These are phyloP conservation scores for Metarhizium guizhouense DNA, from an alignment of 2,329 filamentous ascomycete genomes.

Conservation along the genomic window DNA sequence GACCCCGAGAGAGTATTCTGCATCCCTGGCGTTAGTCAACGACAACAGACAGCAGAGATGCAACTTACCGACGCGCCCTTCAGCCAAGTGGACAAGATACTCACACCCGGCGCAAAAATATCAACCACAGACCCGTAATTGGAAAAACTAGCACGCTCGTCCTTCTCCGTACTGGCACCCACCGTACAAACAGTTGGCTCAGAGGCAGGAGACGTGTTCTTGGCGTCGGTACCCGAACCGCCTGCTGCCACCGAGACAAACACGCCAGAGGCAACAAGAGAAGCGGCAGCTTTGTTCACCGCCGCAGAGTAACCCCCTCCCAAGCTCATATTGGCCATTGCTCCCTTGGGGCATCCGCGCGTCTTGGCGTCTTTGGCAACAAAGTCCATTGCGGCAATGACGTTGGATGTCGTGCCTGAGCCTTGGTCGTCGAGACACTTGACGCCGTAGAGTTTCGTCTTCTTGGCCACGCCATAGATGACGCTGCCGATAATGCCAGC, in stretches of 20 bases:
- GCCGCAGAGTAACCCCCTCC: slow-evolving; percentile 32
- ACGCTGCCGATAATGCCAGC: no score
- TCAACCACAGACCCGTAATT: slow-evolving; percentile 22
- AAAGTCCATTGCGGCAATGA: slow-evolving; percentile 30
- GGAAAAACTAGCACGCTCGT: no score
- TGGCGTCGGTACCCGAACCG: no score
- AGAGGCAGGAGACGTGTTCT: no score
- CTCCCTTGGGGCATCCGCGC: slow-evolving; percentile 23
- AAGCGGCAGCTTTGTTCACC: slow-evolving; percentile 37
- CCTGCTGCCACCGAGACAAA: slow-evolving; percentile 31
- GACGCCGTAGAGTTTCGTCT: slow-evolving; percentile 19
- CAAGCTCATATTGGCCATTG: slow-evolving; percentile 43
- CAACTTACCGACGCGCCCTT: no score
- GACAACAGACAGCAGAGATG: no score
- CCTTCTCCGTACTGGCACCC: no score
- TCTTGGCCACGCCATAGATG: no score
- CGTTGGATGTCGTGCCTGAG: slow-evolving; percentile 22
- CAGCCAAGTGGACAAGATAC: background rate
- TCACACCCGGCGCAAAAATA: slow-evolving; percentile 35
- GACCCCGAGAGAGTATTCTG: slow-evolving; percentile 32
- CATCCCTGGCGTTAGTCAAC: no score
- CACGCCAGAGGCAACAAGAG: slow-evolving; percentile 31
- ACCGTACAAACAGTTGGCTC: no score
- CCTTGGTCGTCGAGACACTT: slow-evolving; percentile 29
- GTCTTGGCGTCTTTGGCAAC: slow-evolving; percentile 14